Evolutionary conservation across 352 stramenopile species (phyloP).

Genomic region (Pythium grandisporangium): DNA sequence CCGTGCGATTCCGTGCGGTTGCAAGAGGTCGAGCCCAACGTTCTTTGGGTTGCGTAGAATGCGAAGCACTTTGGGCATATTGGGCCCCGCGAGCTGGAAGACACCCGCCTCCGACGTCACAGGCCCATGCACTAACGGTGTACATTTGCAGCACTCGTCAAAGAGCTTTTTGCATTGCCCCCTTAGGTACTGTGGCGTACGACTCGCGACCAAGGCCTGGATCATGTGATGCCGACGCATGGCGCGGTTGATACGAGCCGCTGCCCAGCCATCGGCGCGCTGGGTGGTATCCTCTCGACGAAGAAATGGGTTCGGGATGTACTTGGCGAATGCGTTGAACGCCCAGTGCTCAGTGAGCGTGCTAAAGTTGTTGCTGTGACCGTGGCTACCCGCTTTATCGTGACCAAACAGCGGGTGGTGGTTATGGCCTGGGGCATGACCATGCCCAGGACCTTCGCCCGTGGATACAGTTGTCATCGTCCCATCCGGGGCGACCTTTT

Average conservation of each 20-base stretch:
- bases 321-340: constrained; percentile 26
- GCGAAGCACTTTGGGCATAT: constrained; percentile 49
- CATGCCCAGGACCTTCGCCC: background rate
- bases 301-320: constrained; percentile 27
- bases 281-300: constrained; percentile 12
- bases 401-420: too few species aligned
- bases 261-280: constrained; percentile 47
- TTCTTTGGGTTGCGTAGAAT: constrained; percentile 54
- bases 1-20: constrained; percentile 54
- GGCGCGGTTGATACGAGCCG: constrained; percentile 35
- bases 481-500: constrained; percentile 6
- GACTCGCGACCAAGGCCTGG: constrained; percentile 26
- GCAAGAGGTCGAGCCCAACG: constrained; percentile 41
- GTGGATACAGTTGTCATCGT: background rate
- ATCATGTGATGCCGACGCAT: constrained; percentile 51
- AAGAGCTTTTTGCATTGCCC: constrained; percentile 64
- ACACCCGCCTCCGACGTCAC: constrained; percentile 45
- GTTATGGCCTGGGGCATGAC: too few species aligned
- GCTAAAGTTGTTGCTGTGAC: constrained; percentile 16
- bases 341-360: background rate
- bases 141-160: constrained; percentile 67
- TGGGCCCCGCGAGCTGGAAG: constrained; percentile 49
- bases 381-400: constrained; percentile 1
- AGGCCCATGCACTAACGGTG: constrained; percentile 37
- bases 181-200: constrained; percentile 31